phyloP scores from a whole-genome alignment of 768 basidiomycete genomes.

The Mycena maculata region DNA sequence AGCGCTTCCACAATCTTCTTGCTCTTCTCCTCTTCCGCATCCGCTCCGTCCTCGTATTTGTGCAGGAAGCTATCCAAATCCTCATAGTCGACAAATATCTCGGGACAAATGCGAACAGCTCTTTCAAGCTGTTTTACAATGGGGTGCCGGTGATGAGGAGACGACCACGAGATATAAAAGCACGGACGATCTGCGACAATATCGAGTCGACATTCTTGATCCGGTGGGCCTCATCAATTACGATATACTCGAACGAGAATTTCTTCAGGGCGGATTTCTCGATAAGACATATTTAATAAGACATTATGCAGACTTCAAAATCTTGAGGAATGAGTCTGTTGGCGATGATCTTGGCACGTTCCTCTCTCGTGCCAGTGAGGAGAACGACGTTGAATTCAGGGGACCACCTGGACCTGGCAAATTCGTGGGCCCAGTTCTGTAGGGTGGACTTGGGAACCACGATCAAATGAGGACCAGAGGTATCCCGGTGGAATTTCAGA shows the following conservation, averaged over 20 bases:
- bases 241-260: conserved; percentile 97
- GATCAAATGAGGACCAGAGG: conserved; percentile 88
- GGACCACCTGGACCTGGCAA: conserved; percentile 90
- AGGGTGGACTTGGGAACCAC: conserved; percentile 99
- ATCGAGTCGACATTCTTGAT: conserved; percentile 99
- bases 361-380: conserved; percentile 90
- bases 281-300: conserved; percentile 96
- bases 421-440: conserved; percentile 97
- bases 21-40: conserved; percentile 84
- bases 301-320: conserved; percentile 95
- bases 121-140: conserved; percentile 96
- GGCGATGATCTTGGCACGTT: conserved; percentile 85
- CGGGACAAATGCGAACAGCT: conserved; percentile 94
- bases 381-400: conserved; percentile 86
- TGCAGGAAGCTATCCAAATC: conserved; percentile 96
- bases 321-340: conserved; percentile 84
- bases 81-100: conserved; percentile 91
- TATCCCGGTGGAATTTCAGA: conserved; percentile 84
- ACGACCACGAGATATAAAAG: conserved; percentile 89
- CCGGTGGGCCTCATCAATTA: conserved; percentile 98
- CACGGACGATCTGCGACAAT: conserved; percentile 92
- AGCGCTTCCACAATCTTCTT: conserved; percentile 96
- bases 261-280: conserved; percentile 93
- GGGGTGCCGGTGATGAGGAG: conserved; percentile 97
- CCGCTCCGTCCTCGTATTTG: conserved; percentile 78